A percentile compares a stretch with the other conserved stretches of the same genome.
Conservation (phyloP, 495 filamentous ascomycete species). For the Xylaria nigripes region DNA sequence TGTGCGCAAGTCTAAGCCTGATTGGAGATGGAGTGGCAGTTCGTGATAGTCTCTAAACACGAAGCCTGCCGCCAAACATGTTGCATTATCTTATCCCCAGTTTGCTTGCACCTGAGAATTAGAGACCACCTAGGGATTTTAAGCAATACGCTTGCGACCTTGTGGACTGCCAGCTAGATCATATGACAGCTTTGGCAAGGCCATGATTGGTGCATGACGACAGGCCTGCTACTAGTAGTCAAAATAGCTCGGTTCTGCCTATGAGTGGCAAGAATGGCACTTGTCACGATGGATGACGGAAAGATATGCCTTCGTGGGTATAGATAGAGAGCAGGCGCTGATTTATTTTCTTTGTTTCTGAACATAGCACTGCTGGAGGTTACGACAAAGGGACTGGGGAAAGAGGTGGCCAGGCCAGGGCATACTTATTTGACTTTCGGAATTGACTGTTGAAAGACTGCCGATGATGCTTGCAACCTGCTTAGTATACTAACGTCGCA, state of each 20-base stretch:
- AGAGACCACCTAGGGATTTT: neutral
- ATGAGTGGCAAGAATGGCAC: neutral
- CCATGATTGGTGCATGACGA: neutral
- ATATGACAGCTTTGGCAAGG: neutral
- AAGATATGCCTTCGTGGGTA: neutral
- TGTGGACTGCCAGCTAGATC: neutral
- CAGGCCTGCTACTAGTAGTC: neutral
- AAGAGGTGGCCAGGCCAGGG: constrained; percentile 16
- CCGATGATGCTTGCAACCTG: neutral
- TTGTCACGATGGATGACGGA: neutral
- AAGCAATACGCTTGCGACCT: neutral
- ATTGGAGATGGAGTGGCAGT: neutral
- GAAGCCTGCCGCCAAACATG: neutral
- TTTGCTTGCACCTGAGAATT: neutral
- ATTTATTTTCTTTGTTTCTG: constrained; percentile 15
- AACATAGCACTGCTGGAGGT: constrained; percentile 30
- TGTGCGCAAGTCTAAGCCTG: neutral
- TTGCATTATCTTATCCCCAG: neutral
- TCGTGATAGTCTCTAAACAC: neutral
- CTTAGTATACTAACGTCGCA: neutral
- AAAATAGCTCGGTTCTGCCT: neutral
- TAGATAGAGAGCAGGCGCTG: neutral
- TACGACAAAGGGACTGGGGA: constrained; percentile 12
- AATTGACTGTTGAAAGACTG: constrained; percentile 1
- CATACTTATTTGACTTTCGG: neutral